Conservation (phyloP, 768 basidiomycete genomes). For the Clitopilus passeckerianus region DNA sequence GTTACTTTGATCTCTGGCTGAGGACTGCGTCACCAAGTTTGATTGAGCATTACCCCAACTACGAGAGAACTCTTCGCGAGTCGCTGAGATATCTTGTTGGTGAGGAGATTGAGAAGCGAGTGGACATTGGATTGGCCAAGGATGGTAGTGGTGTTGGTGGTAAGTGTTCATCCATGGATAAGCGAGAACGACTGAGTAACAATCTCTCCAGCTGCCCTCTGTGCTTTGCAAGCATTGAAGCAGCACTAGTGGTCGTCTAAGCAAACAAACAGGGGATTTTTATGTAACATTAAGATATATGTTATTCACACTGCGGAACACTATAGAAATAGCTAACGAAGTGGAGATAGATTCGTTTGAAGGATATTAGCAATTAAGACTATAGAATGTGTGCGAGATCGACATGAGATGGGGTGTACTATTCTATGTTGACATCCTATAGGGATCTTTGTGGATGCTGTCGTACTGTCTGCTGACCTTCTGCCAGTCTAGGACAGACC, state of each 20-base stretch:
- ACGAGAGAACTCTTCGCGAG: slow-evolving; percentile 67
- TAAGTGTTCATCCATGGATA: slow-evolving; percentile 33
- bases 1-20: background rate
- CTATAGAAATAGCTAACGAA: slow-evolving; percentile 2
- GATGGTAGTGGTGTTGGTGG: slow-evolving; percentile 98
- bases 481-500: slow-evolving; percentile 77
- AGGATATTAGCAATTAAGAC: background rate
- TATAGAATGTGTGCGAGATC: background rate
- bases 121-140: slow-evolving; percentile 90
- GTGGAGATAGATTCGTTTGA: background rate
- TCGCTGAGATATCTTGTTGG: slow-evolving; percentile 78
- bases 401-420: background rate
- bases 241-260: slow-evolving; percentile 16
- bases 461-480: slow-evolving; percentile 43
- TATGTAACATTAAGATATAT: slow-evolving; percentile 9
- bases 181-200: slow-evolving; percentile 1
- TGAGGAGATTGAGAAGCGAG: slow-evolving; percentile 68
- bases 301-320: slow-evolving; percentile 3
- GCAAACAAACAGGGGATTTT: slow-evolving; percentile 4
- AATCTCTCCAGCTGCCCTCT: slow-evolving; percentile 44
- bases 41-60: slow-evolving; percentile 89
- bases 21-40: slow-evolving; percentile 43
- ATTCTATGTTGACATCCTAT: background rate
- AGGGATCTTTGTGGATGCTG: background rate
- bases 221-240: slow-evolving; percentile 77